Conservation (phyloP, 208 protist species). For the Spironucleus salmonicida region DNA sequence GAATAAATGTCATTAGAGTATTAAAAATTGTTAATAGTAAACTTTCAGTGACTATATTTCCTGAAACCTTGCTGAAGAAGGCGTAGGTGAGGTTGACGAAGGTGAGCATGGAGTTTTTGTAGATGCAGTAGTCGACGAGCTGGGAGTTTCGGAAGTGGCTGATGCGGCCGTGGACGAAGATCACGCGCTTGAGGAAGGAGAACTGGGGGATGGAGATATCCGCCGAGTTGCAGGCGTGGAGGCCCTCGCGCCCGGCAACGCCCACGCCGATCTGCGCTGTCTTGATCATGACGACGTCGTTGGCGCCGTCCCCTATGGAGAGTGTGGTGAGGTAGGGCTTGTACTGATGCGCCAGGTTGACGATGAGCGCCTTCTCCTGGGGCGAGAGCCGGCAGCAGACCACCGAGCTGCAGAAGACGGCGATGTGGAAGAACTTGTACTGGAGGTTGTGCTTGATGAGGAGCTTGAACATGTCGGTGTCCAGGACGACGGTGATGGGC, state of each 20-base stretch:
- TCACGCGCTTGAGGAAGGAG: background rate
- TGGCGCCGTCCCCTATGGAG: constrained; percentile 37
- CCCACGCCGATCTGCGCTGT: constrained; percentile 36
- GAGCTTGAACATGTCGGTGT: background rate
- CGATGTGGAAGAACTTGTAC: background rate
- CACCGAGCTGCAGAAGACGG: background rate
- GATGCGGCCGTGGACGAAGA: constrained; percentile 10
- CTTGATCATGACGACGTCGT: constrained; percentile 37
- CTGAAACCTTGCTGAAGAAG: background rate
- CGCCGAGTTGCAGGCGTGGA: constrained; percentile 18
- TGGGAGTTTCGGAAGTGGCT: constrained; percentile 7
- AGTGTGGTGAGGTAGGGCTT: constrained; percentile 1
- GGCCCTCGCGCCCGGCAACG: constrained; percentile 33
- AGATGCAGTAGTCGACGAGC: constrained; percentile 11
- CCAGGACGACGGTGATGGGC: background rate
- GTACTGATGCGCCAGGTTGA: background rate
- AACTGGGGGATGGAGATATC: constrained; percentile 33
- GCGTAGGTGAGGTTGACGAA: background rate
- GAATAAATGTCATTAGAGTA: constrained; percentile 17
- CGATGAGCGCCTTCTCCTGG: constrained; percentile 11
- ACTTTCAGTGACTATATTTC: background rate
- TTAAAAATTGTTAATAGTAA: constrained; percentile 16
- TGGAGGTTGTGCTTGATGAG: background rate
- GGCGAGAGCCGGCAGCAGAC: constrained; percentile 18
- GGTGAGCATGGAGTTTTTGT: constrained; percentile 10